Base-by-base conservation (phyloP, 2,329 filamentous ascomycete genomes). In the Pestalotiopsis sp. region DNA sequence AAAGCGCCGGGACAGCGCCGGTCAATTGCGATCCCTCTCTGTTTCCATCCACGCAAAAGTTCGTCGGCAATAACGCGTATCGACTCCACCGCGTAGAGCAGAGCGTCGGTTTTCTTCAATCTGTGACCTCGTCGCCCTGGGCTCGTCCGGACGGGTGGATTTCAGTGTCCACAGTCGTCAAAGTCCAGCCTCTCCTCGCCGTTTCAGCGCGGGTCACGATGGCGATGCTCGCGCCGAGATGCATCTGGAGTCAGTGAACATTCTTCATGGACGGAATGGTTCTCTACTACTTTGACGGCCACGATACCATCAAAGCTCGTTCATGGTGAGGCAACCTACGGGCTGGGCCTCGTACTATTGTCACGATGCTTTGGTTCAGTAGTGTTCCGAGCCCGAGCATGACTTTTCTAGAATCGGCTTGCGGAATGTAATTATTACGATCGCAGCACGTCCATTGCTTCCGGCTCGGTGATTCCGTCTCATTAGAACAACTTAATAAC, bases 1-100 rank as follows among this genome's bases (percentile, higher is more conserved):
- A 59, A 67, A 67, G 65, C 25, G 52, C 65, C 65, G 65, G 65
- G 36, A 67, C 52, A 59, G 56, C 52, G 31, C 65, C 65, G 65
- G 65, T 60, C 65, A 59, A 56, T 27, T 67, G 20, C 31, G 45
- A 52, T 36, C 56, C 41, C 52, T 27, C 31, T 25, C 27, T 60
- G 11, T 60, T 38, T 20, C 36, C 65, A 49, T 49, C 61, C 61
- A 64, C 59, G 6, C 31, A 62, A 45, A 52, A 49, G 62, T 36
- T 66, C 27, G 63, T 66, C 20, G 63, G 41, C 49, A 38, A 66
- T 31, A 38, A 41, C 17, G 63, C 63, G 61, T 64, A 49, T 45
- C 31, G 39, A 64, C 59, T 52, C 61, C 61, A 64, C 61, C 20
- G 61, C 61, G 59, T 31, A 62, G 27, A 62, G 36, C 61, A 52